Conservation (phyloP, 129 eudicot genomes). For the Ambrosia artemisiifolia region DNA sequence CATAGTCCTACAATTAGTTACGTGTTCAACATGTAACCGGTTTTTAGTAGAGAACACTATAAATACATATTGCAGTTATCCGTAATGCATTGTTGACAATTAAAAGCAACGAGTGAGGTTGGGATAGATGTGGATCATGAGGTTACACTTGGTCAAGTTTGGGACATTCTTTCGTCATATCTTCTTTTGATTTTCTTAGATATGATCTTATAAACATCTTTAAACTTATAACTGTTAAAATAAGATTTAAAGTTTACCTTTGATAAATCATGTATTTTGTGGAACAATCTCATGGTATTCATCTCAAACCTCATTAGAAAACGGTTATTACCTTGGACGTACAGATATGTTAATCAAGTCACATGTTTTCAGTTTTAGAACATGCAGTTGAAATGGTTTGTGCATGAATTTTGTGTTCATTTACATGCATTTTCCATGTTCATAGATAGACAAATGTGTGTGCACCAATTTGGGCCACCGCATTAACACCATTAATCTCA, state of each 20-base stretch:
- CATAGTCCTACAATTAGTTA: neutral
- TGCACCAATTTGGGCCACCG: neutral
- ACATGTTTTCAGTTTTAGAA: neutral
- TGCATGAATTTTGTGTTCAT: slow-evolving; percentile 15
- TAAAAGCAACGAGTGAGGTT: no score
- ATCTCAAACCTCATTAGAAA: neutral
- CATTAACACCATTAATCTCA: neutral
- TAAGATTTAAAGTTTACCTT: neutral
- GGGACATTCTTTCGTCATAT: no score
- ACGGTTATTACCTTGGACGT: neutral
- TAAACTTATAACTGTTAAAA: neutral
- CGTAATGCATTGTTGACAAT: no score
- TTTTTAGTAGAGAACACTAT: no score
- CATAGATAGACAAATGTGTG: neutral
- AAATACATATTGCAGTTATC: no score
- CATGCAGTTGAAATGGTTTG: slow-evolving; percentile 12
- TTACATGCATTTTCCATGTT: slow-evolving; percentile 4
- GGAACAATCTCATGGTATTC: neutral
- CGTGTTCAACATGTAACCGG: no score
- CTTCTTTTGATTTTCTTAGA: no score
- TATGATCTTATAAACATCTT: neutral
- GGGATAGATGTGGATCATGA: no score
- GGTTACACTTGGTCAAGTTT: no score
- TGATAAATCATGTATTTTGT: neutral
- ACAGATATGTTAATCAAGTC: neutral